Base-by-base conservation (phyloP, 1,284 basidiomycete species). In the Agaricales sp. region DNA sequence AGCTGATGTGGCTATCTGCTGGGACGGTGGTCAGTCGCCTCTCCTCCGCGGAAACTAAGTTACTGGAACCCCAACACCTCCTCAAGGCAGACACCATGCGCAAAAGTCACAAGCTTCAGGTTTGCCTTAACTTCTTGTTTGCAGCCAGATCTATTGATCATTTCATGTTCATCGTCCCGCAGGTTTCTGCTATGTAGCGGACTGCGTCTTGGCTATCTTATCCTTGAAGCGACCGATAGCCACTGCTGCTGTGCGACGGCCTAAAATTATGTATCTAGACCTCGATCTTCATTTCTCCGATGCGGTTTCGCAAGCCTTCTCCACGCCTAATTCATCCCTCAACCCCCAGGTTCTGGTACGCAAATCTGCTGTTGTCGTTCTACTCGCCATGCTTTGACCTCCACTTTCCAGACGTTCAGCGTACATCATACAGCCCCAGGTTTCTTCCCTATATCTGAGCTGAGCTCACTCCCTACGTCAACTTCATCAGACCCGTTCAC, bases 141-240 rank as follows among this genome's bases (percentile, higher is more conserved):
- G n/a, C n/a, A n/a, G n/a, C n/a, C n/a, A n/a, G n/a, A n/a, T n/a
- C n/a, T n/a, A n/a, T n/a, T n/a, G n/a, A n/a, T n/a, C n/a, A n/a
- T n/a, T n/a, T n/a, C n/a, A n/a, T n/a, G n/a, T n/a, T n/a, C n/a
- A n/a, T n/a, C n/a, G n/a, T n/a, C n/a, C 30, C 8, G n/a, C 30
- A 35, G 94, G 93, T 0, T 97, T 92, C 65, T 97, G 93, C 67
- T 97, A 96, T 61, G 82, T 96, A 22, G 90, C 92, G 2, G 94
- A 97, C 61, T 84, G 85, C 49, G 80, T 92, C 2, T 74, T 97
- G 0, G 86, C 87, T 0, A 80, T 94, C 48, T 70, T 87, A 39
- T 63, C 70, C 2, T 69, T 86, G 43, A 80, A 75, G 55, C 70
- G 72, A 23, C 54, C 60, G 30, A 45, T 53, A 6, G 45, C 43